These are phyloP conservation scores for Heterobasidion occidentale DNA, from an alignment of 1,284 basidiomycete genomes.

Conservation along the genomic window DNA sequence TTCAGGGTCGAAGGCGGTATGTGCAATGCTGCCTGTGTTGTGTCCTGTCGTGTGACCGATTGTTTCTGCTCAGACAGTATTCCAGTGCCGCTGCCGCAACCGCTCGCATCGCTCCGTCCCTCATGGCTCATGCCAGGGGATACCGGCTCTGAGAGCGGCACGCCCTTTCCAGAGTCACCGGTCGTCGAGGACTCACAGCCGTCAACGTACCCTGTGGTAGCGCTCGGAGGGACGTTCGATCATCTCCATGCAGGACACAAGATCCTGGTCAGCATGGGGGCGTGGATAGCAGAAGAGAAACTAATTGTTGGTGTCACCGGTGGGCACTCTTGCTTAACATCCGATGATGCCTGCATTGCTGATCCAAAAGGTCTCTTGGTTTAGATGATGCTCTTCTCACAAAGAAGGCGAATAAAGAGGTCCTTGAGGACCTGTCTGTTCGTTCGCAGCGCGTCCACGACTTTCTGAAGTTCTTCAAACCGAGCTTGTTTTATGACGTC, in stretches of 20 bases:
- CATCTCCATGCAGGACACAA: conserved; percentile 98
- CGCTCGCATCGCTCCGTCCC: conserved; percentile 8
- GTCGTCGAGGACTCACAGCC: conserved; percentile 8
- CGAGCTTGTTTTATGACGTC: conserved; percentile 53
- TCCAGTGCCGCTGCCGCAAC: conserved; percentile 12
- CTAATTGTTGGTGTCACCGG: conserved; percentile 89
- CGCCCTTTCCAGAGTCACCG: conserved; percentile 4
- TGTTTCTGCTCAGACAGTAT: conserved; percentile 11
- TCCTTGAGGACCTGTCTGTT: conserved; percentile 58
- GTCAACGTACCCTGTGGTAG: conserved; percentile 38
- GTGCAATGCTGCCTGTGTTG: not conserved
- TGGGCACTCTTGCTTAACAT: conserved; percentile 20
- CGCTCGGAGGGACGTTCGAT: conserved; percentile 85
- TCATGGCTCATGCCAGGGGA: conserved; percentile 10
- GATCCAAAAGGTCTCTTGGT: not conserved
- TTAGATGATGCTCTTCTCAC: conserved; percentile 67
- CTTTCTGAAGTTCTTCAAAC: conserved; percentile 67
- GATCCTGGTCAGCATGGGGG: conserved; percentile 88
- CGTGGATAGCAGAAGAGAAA: conserved; percentile 72
- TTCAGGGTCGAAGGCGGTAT: conserved; percentile 42
- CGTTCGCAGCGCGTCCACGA: conserved; percentile 49
- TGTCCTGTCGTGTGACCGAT: not conserved
- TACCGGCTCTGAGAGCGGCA: conserved; percentile 3
- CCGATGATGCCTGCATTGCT: not conserved
- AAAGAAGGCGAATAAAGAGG: conserved; percentile 65